Percentiles rank a stretch among this genome's conserved stretches.
phyloP scores from a whole-genome alignment of 805 yeast species.

The Ogataea corticis region DNA sequence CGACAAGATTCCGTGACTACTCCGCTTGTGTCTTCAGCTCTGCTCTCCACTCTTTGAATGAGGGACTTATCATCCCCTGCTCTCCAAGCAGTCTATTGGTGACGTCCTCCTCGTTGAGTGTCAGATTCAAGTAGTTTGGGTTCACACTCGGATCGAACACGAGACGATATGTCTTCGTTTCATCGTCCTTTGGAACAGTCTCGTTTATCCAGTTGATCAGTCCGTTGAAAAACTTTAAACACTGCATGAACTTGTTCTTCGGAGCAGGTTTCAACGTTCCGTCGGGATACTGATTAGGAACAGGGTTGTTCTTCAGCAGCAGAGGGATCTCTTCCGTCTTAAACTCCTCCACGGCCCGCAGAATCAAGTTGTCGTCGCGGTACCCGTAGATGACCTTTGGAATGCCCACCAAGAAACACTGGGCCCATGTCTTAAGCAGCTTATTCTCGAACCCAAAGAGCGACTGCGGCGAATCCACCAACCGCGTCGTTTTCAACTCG shows the following conservation, averaged over 20 bases:
- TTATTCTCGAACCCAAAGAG: constrained; percentile 72
- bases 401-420: constrained; percentile 84
- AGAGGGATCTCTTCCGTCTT: constrained; percentile 78
- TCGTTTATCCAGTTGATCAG: constrained; percentile 74
- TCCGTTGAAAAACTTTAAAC: constrained; percentile 85
- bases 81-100: constrained; percentile 36
- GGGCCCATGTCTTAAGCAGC: constrained; percentile 86
- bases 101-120: constrained; percentile 41
- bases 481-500: constrained; percentile 75
- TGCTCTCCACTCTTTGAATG: constrained; percentile 57
- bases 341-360: constrained; percentile 72
- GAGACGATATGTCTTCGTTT: constrained; percentile 51
- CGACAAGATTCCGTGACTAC: no score
- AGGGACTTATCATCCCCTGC: constrained; percentile 46
- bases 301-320: constrained; percentile 53
- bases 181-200: constrained; percentile 51
- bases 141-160: constrained; percentile 54
- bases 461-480: constrained; percentile 55
- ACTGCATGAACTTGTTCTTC: constrained; percentile 71
- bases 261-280: constrained; percentile 28
- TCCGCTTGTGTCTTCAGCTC: constrained; percentile 15
- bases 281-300: constrained; percentile 14
- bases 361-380: constrained; percentile 68
- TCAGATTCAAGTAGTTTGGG: constrained; percentile 49
- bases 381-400: constrained; percentile 83